A percentile compares a stretch with the other conserved stretches of the same genome.
phyloP scores from a whole-genome alignment of 176 grass and related monocot species.

The Musa acuminata region DNA sequence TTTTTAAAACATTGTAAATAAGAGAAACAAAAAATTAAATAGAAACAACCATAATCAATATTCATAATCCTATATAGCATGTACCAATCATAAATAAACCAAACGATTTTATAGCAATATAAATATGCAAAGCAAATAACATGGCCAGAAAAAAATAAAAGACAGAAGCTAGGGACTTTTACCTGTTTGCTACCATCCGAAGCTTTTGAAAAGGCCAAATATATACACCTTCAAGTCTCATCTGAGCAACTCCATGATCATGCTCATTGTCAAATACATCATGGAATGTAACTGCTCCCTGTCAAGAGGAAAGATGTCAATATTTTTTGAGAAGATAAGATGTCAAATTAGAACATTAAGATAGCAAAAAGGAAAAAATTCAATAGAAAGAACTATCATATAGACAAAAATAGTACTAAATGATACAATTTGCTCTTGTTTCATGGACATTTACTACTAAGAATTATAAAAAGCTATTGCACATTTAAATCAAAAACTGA shows the following conservation, averaged over 20 bases:
- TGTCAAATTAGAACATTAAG: not conserved
- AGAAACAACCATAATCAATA: not conserved
- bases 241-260: constrained; percentile 57
- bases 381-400: not conserved
- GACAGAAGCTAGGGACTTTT: not conserved
- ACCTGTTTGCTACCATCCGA: constrained; percentile 97
- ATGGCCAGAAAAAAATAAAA: not conserved
- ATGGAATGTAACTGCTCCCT: constrained; percentile 93
- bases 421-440: not conserved
- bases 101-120: not conserved
- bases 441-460: not conserved
- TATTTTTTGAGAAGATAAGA: not conserved
- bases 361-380: not conserved
- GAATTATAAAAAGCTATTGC: not conserved
- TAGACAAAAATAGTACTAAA: not conserved
- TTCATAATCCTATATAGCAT: not conserved
- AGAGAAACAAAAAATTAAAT: not conserved
- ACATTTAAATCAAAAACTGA: not conserved
- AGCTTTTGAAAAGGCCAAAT: constrained; percentile 98
- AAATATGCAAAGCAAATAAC: not conserved
- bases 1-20: not conserved
- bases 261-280: constrained; percentile 77
- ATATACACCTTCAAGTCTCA: constrained; percentile 97
- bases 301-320: constrained; percentile 14
- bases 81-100: constrained; percentile 1